Evolutionary conservation across 176 grass and related monocot species (phyloP).

Genomic region (Aegilops speltoides): DNA sequence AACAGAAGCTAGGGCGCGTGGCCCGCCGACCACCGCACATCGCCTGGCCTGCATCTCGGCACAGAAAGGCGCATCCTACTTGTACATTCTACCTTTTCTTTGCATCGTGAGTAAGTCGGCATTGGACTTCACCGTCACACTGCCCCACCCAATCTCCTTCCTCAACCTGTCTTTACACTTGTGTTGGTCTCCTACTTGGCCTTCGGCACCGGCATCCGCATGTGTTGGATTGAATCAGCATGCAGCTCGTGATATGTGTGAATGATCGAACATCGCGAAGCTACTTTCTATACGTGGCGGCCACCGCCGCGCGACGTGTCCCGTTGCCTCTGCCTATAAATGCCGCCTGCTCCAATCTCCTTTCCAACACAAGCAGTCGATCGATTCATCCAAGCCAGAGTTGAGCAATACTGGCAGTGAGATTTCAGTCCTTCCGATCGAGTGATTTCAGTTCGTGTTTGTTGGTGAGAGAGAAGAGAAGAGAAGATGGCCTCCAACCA

Average conservation of each 20-base stretch:
- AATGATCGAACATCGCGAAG: not conserved
- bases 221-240: not conserved
- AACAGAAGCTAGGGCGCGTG: not conserved
- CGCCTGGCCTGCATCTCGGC: too few relatives aligned
- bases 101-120: too few relatives aligned
- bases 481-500: constrained; percentile 43
- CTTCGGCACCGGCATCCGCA: not conserved
- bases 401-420: not conserved
- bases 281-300: not conserved
- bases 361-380: not conserved
- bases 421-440: not conserved
- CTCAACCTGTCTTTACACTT: not conserved
- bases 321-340: not conserved
- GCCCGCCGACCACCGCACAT: not conserved
- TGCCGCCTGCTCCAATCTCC: not conserved
- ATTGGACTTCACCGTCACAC: not conserved
- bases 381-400: too few relatives aligned
- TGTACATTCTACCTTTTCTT: too few relatives aligned
- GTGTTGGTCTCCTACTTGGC: not conserved
- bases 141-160: not conserved
- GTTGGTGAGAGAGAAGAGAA: not conserved
- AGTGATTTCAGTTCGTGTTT: not conserved
- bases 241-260: not conserved
- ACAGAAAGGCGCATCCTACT: too few relatives aligned
- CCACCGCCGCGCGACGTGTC: not conserved